Conservation (phyloP, 139 green algal genomes). For the Chlamydomonas incerta region DNA sequence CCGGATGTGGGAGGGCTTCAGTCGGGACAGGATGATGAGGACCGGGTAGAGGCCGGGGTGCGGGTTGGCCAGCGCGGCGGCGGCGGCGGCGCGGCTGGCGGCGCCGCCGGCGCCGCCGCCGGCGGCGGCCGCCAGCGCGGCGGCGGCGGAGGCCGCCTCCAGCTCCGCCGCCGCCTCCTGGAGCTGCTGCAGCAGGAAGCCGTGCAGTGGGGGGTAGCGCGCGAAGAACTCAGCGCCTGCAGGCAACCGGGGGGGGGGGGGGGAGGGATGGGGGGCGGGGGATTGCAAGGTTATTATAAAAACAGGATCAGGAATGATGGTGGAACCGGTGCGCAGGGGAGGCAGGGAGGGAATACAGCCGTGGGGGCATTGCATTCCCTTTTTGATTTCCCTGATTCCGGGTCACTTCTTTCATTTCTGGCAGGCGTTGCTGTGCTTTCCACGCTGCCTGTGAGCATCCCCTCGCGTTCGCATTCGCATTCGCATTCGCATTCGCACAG, state of each 20-base stretch:
- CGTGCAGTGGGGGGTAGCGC: slow-evolving; percentile 83
- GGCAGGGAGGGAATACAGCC: no score
- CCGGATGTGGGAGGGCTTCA: slow-evolving; percentile 58
- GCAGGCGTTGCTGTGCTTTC: no score
- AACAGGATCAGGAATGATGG: no score
- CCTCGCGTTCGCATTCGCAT: no score
- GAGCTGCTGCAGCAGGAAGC: slow-evolving; percentile 82
- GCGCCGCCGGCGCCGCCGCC: neutral
- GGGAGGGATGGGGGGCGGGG: no score
- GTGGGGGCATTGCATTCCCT: no score
- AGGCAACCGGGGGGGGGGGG: neutral
- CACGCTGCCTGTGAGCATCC: no score
- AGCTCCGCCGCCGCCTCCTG: slow-evolving; percentile 44
- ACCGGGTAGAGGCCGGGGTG: slow-evolving; percentile 85
- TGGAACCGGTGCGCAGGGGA: no score
- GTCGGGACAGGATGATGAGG: slow-evolving; percentile 86
- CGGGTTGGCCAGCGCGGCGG: slow-evolving; percentile 30
- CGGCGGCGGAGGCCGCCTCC: neutral
- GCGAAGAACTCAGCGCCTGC: slow-evolving; percentile 87
- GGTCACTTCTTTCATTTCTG: no score
- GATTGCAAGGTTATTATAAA: no score
- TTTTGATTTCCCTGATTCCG: no score
- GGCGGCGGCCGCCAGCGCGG: neutral
- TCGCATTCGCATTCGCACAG: no score
- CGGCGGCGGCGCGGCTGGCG: neutral